phyloP scores from a whole-genome alignment of 768 basidiomycete species.

The Pleurotus platypus region DNA sequence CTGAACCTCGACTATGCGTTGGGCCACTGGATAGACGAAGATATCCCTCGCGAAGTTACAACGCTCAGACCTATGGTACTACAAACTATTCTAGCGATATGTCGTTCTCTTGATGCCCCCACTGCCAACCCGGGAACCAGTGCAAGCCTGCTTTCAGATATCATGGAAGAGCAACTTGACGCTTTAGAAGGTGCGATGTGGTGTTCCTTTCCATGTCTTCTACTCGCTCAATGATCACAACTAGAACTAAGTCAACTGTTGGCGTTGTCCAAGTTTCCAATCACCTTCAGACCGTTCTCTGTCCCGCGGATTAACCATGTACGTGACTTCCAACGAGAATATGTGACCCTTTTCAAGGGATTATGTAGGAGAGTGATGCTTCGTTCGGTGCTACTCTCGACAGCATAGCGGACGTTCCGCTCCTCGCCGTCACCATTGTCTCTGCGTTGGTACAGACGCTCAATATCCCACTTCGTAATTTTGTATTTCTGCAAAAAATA shows the following conservation, averaged over 20 bases:
- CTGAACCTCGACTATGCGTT: conserved; percentile 52
- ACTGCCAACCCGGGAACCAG: conserved; percentile 26
- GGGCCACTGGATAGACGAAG: conserved; percentile 57
- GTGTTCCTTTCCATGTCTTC: neutral
- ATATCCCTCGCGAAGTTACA: conserved; percentile 29
- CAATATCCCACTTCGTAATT: conserved; percentile 36
- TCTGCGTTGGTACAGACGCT: conserved; percentile 41
- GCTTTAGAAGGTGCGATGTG: conserved; percentile 34
- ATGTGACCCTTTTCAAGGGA: neutral
- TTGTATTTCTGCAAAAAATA: conserved; percentile 49
- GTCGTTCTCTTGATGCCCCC: conserved; percentile 44
- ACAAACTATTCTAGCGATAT: conserved; percentile 37
- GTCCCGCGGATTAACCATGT: neutral
- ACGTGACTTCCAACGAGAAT: neutral
- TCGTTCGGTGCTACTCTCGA: conserved; percentile 33
- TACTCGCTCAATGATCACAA: too few species aligned
- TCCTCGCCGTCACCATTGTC: conserved; percentile 43
- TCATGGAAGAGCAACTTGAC: conserved; percentile 39
- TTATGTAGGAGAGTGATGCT: conserved; percentile 24
- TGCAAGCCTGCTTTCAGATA: conserved; percentile 37
- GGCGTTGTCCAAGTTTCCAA: neutral
- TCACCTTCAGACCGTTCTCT: neutral
- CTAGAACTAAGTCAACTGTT: neutral
- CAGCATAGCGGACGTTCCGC: conserved; percentile 35
- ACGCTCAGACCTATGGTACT: conserved; percentile 46